Percentiles rank a stretch among this genome's conserved stretches.
These are phyloP conservation scores for Glomus cerebriforme DNA, from an alignment of 192 early-diverging fungal genomes.

Conservation along the genomic window DNA sequence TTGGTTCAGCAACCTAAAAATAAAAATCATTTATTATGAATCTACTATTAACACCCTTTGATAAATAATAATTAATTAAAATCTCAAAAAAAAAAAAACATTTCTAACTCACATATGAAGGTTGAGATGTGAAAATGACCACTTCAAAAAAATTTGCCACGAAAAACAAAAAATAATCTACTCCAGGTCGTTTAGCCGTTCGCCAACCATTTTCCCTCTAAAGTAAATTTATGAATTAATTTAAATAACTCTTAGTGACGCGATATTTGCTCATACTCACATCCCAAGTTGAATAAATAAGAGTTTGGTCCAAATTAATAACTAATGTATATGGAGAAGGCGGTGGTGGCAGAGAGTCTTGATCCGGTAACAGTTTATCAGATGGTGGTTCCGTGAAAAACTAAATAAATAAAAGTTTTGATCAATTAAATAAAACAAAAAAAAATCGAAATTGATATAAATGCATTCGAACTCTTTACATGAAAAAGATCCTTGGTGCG, in stretches of 20 bases:
- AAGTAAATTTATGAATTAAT: neutral
- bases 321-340: conserved; percentile 89
- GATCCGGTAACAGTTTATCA: conserved; percentile 92
- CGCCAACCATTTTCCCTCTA: conserved; percentile 96
- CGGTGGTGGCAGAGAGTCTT: conserved; percentile 77
- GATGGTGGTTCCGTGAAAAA: conserved; percentile 66
- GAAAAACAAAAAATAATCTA: conserved; percentile 93
- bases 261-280: conserved; percentile 45
- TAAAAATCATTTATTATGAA: neutral
- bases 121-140: conserved; percentile 92
- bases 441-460: neutral
- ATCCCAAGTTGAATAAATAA: conserved; percentile 93
- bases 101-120: conserved; percentile 65
- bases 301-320: conserved; percentile 92
- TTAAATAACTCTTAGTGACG: neutral
- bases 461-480: neutral
- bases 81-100: neutral
- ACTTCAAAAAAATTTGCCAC: conserved; percentile 92
- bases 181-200: conserved; percentile 91
- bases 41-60: neutral
- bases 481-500: conserved; percentile 26
- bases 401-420: neutral
- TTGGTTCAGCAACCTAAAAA: conserved; percentile 74
- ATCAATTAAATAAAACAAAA: neutral
- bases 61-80: neutral